Evolutionary conservation across 2,329 filamentous ascomycete species (phyloP), one percentile per base, ranked within the genome.

Genomic region (Ilyonectria robusta): DNA sequence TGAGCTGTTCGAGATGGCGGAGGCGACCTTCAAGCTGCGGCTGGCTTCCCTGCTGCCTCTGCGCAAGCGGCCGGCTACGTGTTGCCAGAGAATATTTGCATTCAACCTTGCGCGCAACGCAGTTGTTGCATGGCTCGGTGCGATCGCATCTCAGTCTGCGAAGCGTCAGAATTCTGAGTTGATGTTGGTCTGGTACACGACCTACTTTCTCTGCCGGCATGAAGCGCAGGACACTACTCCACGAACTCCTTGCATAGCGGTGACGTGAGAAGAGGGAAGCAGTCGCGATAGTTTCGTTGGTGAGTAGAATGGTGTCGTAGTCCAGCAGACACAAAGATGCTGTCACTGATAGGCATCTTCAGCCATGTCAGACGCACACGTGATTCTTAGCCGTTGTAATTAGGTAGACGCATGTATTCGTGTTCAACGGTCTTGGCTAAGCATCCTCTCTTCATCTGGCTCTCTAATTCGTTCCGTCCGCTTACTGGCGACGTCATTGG

Each of bases 111-210:
- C 71, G 67, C 1, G 71, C 37, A 2, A 73, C 48, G 1, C 71
- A 72, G 33, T 73, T 73, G 31, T 69, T 70, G 9, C 69, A 73
- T 1, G 69, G 71, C 26, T 73, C 71, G 33, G 70, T 65, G 3
- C 71, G 71, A 35, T 73, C 64, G 46, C 71, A 73, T 65, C 72
- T 73, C 1, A 73, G 21, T 6, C 57, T 59, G 21, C 6, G 15
- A 50, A 26, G 15, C 8, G 31, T 33, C 31, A 33, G 11, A 3
- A 33, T 11, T 33, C 31, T 9, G 31, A 33, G 8, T 33, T 50
- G 21, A 50, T 50, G 21, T 50, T 29, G 10, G 26, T 33, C 8
- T 9, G 31, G 47, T 9, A 26, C 19, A 50, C 15, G 9, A 21
- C 47, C 23, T 29, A 50, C 47, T 50, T 50, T 50, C 47, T 21